Evolutionary conservation across 257 asterid species (phyloP).

Genomic region (Forsythia viridissima): DNA sequence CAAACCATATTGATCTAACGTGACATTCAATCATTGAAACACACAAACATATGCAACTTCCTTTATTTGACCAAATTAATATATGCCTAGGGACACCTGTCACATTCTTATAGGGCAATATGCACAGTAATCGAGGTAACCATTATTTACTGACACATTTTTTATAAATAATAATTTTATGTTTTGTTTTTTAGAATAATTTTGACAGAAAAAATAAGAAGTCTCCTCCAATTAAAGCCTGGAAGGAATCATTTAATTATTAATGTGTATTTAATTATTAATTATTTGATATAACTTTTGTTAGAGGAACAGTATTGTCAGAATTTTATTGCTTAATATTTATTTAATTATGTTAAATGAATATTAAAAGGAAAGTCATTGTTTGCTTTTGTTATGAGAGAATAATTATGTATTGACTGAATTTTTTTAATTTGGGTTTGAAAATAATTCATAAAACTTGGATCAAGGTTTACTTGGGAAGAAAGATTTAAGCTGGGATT

Average conservation of each 20-base stretch:
- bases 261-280: slow-evolving; percentile 21
- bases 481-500: background rate
- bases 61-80: slow-evolving; percentile 28
- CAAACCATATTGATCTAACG: slow-evolving; percentile 35
- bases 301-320: slow-evolving; percentile 50
- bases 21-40: slow-evolving; percentile 62
- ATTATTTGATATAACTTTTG: slow-evolving; percentile 15
- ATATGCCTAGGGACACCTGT: slow-evolving; percentile 30
- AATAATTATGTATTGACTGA: background rate
- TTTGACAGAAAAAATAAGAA: slow-evolving; percentile 19
- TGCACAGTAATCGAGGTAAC: slow-evolving; percentile 33
- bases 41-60: slow-evolving; percentile 32
- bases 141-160: slow-evolving; percentile 44
- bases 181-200: slow-evolving; percentile 29
- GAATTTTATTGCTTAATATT: slow-evolving; percentile 33
- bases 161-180: slow-evolving; percentile 21
- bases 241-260: slow-evolving; percentile 47
- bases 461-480: background rate
- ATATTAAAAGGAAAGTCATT: slow-evolving; percentile 18
- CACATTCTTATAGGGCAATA: slow-evolving; percentile 29
- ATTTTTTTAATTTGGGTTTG: background rate
- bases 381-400: slow-evolving; percentile 28
- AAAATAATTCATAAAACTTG: background rate
- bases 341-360: slow-evolving; percentile 7
- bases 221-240: slow-evolving; percentile 40